Evolutionary conservation across 1,284 basidiomycete genomes (phyloP), one percentile per base, ranked within the genome.

Genomic region (Cryptococcus depauperatus): DNA sequence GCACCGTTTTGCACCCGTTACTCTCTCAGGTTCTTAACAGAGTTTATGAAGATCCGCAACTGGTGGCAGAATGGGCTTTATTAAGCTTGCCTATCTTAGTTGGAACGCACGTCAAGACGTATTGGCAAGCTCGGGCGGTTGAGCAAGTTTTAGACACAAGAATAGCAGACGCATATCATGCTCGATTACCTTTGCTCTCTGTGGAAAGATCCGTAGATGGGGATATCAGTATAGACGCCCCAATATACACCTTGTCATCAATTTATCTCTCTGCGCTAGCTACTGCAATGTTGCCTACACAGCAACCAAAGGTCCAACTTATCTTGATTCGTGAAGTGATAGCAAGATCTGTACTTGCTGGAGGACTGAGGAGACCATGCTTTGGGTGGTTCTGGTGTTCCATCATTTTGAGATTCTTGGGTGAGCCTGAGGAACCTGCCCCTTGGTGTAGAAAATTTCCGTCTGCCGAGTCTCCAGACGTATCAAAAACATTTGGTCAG

Each of bases 281-380:
- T 18, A 66, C 71, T 35, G 52, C 64, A 8, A 40, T 74, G 7
- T 57, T 74, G 11, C 47, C 54, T 10, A 42, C 30, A 7, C 25
- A 30, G 14, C 38, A 37, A 35, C 56, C 70, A 0, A 55, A 61
- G 9, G 58, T 66, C 4, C 69, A 74, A 41, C 58, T 67, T 2
- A 41, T 61, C 5, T 66, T 75, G 41, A 55, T 68, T 3, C 53
- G 70, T 25, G 73, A 75, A 46, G 59, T 75, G 13, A 11, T 75
- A 8, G 67, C 68, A 3, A 61, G 68, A 28, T 56, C 61, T n/a
- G 59, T 75, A 7, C 57, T 74, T 6, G 61, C 56, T 0, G 56
- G 51, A 4, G 49, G 72, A 6, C 59, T 65, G 9, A 52, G 55
- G 37, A 58, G 66, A 14, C 54, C 73, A 29, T 49, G 57, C 2